These are phyloP conservation scores for Articulospora tetracladia DNA, from an alignment of 495 filamentous ascomycete genomes.

Conservation along the genomic window DNA sequence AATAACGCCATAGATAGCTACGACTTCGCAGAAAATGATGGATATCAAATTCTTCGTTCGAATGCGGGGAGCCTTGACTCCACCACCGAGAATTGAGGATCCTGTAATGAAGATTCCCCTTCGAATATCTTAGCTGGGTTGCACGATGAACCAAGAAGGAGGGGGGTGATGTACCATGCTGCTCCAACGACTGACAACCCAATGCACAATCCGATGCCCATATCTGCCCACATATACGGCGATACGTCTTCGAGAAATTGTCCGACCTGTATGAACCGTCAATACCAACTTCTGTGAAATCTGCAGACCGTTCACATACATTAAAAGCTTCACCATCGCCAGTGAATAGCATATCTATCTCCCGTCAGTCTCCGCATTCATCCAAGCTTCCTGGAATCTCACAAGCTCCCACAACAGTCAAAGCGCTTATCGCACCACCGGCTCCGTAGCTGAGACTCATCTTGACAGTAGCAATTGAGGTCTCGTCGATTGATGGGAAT, in stretches of 20 bases:
- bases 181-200: constrained; percentile 93
- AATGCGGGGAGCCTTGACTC: constrained; percentile 93
- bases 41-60: constrained; percentile 99
- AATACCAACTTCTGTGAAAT: background rate
- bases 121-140: constrained; percentile 3
- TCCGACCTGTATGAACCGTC: constrained; percentile 61
- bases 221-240: constrained; percentile 86
- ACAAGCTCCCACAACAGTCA: constrained; percentile 89
- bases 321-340: constrained; percentile 96
- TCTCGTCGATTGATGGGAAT: background rate
- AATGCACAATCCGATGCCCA: constrained; percentile 93
- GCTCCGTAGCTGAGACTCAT: constrained; percentile 63
- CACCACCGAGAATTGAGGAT: constrained; percentile 95
- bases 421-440: constrained; percentile 63
- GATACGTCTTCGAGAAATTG: constrained; percentile 91
- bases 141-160: constrained; percentile 2
- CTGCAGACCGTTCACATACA: constrained; percentile 48
- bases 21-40: constrained; percentile 99
- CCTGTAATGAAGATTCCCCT: constrained; percentile 99
- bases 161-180: constrained; percentile 67
- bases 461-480: constrained; percentile 26
- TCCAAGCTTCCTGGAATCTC: constrained; percentile 26
- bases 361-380: constrained; percentile 32
- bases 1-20: constrained; percentile 99
- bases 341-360: constrained; percentile 92